Evolutionary conservation across 257 asterid species (phyloP).

Genomic region (Solanum phureja): DNA sequence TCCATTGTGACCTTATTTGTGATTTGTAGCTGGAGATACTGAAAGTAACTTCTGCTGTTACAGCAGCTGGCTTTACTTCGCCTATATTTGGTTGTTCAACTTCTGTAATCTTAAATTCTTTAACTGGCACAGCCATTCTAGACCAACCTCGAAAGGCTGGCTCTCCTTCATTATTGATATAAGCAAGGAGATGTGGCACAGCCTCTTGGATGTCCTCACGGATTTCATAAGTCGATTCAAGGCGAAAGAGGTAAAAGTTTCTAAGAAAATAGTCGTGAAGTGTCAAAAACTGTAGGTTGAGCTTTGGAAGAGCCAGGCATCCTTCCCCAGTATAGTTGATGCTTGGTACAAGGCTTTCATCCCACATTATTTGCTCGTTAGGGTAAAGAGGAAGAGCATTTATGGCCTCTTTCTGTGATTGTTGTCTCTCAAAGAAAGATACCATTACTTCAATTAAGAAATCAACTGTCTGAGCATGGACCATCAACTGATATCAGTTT

Average conservation of each 20-base stretch:
- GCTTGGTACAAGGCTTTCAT: constrained; percentile 98
- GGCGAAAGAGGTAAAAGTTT: constrained; percentile 94
- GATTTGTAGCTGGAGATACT: constrained; percentile 90
- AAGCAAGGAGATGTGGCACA: constrained; percentile 89
- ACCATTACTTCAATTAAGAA: constrained; percentile 87
- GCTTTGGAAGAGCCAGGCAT: constrained; percentile 97
- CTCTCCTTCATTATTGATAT: constrained; percentile 83
- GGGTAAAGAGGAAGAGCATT: constrained; percentile 97
- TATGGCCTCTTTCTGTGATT: constrained; percentile 93
- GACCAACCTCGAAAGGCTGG: constrained; percentile 99
- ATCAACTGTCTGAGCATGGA: constrained; percentile 89
- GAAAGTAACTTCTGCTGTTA: constrained; percentile 83
- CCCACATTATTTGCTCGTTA: constrained; percentile 97
- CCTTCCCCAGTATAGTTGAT: constrained; percentile 99
- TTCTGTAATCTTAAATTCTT: constrained; percentile 61
- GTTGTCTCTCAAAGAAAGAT: constrained; percentile 85
- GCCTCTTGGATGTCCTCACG: constrained; percentile 99
- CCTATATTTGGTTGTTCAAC: constrained; percentile 57
- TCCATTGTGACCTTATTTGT: constrained; percentile 96
- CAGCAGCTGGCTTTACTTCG: constrained; percentile 89
- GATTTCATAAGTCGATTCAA: constrained; percentile 94
- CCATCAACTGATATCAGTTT: constrained; percentile 71
- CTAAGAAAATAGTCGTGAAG: constrained; percentile 95
- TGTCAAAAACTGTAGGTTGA: constrained; percentile 85
- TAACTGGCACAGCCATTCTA: constrained; percentile 95